A percentile compares a stretch with the other conserved stretches of the same genome.
phyloP scores from a whole-genome alignment of 176 grass and related monocot species.

The Carex littledalei region DNA sequence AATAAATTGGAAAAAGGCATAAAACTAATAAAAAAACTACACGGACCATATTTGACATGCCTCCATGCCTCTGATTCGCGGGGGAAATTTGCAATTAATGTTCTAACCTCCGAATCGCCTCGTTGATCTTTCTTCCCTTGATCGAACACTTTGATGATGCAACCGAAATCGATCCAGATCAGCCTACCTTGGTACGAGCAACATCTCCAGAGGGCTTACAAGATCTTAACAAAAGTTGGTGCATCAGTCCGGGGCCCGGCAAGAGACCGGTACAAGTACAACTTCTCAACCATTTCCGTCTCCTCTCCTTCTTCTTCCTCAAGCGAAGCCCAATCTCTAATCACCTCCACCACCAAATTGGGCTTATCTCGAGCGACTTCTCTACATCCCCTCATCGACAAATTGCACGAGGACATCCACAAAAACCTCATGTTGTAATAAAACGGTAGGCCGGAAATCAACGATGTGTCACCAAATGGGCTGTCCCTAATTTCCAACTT shows the following conservation, averaged over 20 bases:
- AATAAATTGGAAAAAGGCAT: not conserved
- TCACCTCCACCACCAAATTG: slow-evolving; percentile 67
- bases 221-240: slow-evolving; percentile 63
- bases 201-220: slow-evolving; percentile 39
- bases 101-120: not conserved
- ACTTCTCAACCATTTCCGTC: slow-evolving; percentile 39
- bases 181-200: not conserved
- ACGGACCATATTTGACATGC: not conserved
- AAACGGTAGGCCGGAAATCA: slow-evolving; percentile 55
- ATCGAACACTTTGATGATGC: not conserved
- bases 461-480: slow-evolving; percentile 58
- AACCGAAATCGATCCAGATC: not conserved
- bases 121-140: not conserved
- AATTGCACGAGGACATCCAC: slow-evolving; percentile 85
- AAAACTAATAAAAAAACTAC: slow-evolving; percentile 23
- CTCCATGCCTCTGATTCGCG: not conserved
- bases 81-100: slow-evolving; percentile 5
- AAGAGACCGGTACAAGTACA: slow-evolving; percentile 78
- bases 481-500: slow-evolving; percentile 90
- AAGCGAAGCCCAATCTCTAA: slow-evolving; percentile 34
- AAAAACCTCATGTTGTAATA: slow-evolving; percentile 89
- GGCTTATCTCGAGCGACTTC: slow-evolving; percentile 55
- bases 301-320: slow-evolving; percentile 44
- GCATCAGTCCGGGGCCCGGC: slow-evolving; percentile 60
- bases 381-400: slow-evolving; percentile 59